phyloP scores from a whole-genome alignment of 352 stramenopile species.

The Phytophthora vignae region DNA sequence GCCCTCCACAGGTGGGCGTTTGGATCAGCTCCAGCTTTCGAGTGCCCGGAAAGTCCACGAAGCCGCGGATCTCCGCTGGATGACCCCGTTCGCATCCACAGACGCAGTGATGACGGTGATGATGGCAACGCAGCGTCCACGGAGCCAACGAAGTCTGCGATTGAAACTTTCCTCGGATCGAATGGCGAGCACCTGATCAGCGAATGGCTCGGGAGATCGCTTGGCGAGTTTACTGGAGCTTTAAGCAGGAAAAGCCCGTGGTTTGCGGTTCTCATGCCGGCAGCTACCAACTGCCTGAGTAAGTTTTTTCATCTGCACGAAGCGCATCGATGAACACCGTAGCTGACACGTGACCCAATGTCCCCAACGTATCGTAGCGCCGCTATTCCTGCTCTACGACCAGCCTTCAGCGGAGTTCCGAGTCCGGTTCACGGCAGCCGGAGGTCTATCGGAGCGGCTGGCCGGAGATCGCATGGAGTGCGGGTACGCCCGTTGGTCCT shows the following conservation, averaged over 20 bases:
- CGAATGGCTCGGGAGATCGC: slow-evolving; percentile 28
- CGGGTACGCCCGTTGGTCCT: slow-evolving; percentile 21
- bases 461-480: slow-evolving; percentile 39
- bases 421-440: slow-evolving; percentile 14
- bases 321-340: not conserved
- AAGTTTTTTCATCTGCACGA: not conserved
- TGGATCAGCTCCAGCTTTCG: not conserved
- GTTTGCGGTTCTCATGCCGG: slow-evolving; percentile 25
- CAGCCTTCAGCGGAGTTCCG: slow-evolving; percentile 12
- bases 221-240: slow-evolving; percentile 20
- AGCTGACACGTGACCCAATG: not conserved
- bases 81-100: not conserved
- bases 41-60: not conserved
- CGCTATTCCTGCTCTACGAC: slow-evolving; percentile 29
- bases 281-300: slow-evolving; percentile 13
- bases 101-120: not conserved
- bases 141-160: not conserved
- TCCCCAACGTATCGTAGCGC: slow-evolving; percentile 5
- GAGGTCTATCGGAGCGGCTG: slow-evolving; percentile 19
- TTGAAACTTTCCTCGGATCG: slow-evolving; percentile 24
- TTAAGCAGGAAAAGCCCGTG: slow-evolving; percentile 8
- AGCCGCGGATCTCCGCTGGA: slow-evolving; percentile 13
- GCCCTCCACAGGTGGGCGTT: slow-evolving; percentile 6
- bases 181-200: slow-evolving; percentile 34
- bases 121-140: not conserved